Evolutionary conservation across 495 filamentous ascomycete species (phyloP), one percentile per base, ranked within the genome.

Genomic region (Penicillium mononematosum): DNA sequence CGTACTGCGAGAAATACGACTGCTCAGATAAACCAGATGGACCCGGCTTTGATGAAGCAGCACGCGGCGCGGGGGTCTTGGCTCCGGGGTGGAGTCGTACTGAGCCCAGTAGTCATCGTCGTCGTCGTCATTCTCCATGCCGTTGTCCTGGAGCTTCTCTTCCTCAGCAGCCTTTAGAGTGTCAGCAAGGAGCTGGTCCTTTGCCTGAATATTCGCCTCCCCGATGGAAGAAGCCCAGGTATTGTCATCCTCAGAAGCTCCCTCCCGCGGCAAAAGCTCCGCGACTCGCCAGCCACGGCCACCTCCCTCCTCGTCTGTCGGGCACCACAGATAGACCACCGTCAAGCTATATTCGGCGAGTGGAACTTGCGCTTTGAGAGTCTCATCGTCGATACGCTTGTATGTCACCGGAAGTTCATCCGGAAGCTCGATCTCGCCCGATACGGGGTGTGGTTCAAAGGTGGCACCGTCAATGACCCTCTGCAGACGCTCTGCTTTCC

Each of bases 101-200:
- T 87, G 86, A 29, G 86, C 90, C 94, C 94, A 98, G 71, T 98
- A 98, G 62, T 85, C 89, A 58, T 92, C 92, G 56, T 96, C 92
- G 29, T 95, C 92, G 27, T 90, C 87, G 0, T 81, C 20, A 20
- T 20, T 80, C 46, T 77, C 58, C 71, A 72, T 51, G 66, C 60
- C 32, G 58, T 75, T 54, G 61, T 50, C 39, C 12, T 14, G 47
- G 31, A 71, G 45, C 20, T 53, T 49, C 36, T 62, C 58, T 63
- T 75, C 63, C 36, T 62, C 65, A 9, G 70, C 60, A 2, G 59
- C 58, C 24, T 66, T 65, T 55, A 75, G 56, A 2, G 71, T 75
- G 54, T 80, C 78, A 20, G 72, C 64, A 49, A 76, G 61, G 19
- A 77, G 53, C 4, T 70, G 68, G 12, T 75, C 66, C 34, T 69